phyloP scores from a whole-genome alignment of 2,329 filamentous ascomycete species.

The Ophiocordyceps unilateralis region DNA sequence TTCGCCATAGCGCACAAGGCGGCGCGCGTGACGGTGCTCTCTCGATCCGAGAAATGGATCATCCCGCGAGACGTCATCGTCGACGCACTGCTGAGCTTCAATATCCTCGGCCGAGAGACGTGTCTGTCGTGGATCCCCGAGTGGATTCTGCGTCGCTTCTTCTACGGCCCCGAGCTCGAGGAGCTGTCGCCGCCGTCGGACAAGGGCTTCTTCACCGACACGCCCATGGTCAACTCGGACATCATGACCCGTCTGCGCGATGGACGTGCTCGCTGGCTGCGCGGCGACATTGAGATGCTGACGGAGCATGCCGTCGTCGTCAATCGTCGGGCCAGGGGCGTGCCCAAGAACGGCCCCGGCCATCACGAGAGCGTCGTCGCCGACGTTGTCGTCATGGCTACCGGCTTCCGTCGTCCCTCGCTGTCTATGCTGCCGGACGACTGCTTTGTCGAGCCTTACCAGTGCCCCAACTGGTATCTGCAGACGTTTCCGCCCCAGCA shows the following conservation, averaged over 20 bases:
- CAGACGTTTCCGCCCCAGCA: constrained; percentile 68
- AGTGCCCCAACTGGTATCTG: constrained; percentile 74
- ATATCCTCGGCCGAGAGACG: constrained; percentile 66
- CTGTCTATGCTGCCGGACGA: constrained; percentile 58
- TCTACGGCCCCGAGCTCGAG: constrained; percentile 61
- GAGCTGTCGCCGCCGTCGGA: constrained; percentile 48
- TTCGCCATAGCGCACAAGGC: constrained; percentile 55
- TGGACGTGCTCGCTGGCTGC: constrained; percentile 60
- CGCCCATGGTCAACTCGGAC: constrained; percentile 75
- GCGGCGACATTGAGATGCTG: constrained; percentile 59
- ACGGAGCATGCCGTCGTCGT: constrained; percentile 47
- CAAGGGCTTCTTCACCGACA: constrained; percentile 66
- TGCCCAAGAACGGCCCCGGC: constrained; percentile 61
- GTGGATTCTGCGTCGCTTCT: constrained; percentile 54
- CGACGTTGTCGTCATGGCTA: constrained; percentile 70
- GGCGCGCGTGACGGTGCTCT: constrained; percentile 52
- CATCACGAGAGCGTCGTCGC: constrained; percentile 46
- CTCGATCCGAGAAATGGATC: constrained; percentile 73
- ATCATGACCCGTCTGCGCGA: constrained; percentile 59
- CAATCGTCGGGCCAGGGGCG: constrained; percentile 53
- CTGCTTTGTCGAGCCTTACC: constrained; percentile 56
- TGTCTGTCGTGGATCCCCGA: constrained; percentile 64
- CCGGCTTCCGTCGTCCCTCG: constrained; percentile 59
- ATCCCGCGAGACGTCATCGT: constrained; percentile 66
- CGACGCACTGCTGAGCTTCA: constrained; percentile 56